phyloP scores from a whole-genome alignment of 2,329 filamentous ascomycete genomes.

The Phialocephala sp. region DNA sequence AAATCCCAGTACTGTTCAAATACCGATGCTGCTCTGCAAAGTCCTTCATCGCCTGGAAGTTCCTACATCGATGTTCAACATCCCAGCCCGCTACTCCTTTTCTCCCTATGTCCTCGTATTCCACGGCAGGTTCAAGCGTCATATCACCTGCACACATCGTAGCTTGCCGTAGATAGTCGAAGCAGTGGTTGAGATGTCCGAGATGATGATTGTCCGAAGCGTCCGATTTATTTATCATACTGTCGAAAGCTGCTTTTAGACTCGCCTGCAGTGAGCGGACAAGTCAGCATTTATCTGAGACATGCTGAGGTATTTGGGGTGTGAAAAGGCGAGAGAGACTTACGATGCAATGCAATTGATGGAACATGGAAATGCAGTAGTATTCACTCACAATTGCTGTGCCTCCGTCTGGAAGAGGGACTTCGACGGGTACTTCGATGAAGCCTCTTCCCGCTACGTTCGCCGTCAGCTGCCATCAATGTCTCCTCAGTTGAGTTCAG shows the following conservation, averaged over 20 bases:
- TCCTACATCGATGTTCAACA: conserved; percentile 24
- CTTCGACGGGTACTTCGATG: conserved; percentile 15
- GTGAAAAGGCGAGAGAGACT: neutral
- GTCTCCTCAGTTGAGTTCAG: too few relatives aligned
- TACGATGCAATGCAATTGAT: conserved; percentile 27
- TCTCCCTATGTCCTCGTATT: conserved; percentile 2
- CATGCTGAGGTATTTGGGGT: neutral
- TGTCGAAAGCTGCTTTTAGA: conserved; percentile 26
- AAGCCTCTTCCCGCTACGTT: conserved; percentile 25
- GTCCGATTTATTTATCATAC: conserved; percentile 11
- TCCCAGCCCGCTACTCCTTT: conserved; percentile 25
- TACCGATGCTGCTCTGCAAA: conserved; percentile 21
- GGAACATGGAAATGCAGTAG: conserved; percentile 28
- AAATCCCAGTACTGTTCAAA: conserved; percentile 21
- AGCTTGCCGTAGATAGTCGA: conserved; percentile 30
- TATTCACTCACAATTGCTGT: conserved; percentile 6
- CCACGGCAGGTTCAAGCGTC: conserved; percentile 22
- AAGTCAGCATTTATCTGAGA: neutral
- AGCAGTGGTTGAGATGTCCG: conserved; percentile 27
- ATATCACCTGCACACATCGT: conserved; percentile 32
- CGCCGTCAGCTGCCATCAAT: neutral
- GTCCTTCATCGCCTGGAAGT: conserved; percentile 22
- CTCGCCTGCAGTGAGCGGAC: conserved; percentile 12
- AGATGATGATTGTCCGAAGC: neutral
- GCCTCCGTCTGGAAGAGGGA: conserved; percentile 11